Conservation (phyloP, 495 filamentous ascomycete species). For the Penicillium ochrochloron region DNA sequence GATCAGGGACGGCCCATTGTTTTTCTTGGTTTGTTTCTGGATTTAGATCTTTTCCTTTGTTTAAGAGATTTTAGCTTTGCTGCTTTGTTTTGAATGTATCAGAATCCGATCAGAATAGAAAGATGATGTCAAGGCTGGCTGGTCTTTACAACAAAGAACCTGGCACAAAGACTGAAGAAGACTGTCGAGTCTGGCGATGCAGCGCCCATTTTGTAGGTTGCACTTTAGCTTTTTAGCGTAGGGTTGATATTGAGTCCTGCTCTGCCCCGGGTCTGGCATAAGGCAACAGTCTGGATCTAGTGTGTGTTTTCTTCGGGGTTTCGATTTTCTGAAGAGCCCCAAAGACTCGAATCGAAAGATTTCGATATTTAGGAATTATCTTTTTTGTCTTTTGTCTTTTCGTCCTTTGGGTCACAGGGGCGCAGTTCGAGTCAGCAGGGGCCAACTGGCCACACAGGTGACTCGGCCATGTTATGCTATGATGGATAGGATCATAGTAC, state of each 20-base stretch:
- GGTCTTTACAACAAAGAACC: background rate
- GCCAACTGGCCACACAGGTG: constrained; percentile 15
- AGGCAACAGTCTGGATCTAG: constrained; percentile 8
- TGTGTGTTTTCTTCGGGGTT: background rate
- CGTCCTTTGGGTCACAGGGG: constrained; percentile 28
- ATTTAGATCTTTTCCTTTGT: background rate
- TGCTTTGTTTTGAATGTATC: background rate
- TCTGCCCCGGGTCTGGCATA: background rate
- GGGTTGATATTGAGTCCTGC: background rate
- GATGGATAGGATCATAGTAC: background rate
- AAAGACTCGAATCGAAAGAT: background rate
- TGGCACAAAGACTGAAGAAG: background rate
- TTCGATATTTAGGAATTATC: constrained; percentile 5
- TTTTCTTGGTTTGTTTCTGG: constrained; percentile 1
- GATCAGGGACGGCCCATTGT: constrained; percentile 7
- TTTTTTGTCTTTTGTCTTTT: background rate
- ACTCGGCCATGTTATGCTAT: constrained; percentile 1
- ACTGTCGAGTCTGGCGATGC: background rate
- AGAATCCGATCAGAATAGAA: background rate
- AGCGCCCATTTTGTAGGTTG: constrained; percentile 4
- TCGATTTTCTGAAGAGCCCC: background rate
- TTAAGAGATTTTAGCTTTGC: background rate
- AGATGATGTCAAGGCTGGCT: background rate
- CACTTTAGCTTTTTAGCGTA: background rate
- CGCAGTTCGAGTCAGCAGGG: constrained; percentile 35